These are phyloP conservation scores for Eucalyptus guilfoylei DNA, from an alignment of 345 rosid species.

Conservation along the genomic window DNA sequence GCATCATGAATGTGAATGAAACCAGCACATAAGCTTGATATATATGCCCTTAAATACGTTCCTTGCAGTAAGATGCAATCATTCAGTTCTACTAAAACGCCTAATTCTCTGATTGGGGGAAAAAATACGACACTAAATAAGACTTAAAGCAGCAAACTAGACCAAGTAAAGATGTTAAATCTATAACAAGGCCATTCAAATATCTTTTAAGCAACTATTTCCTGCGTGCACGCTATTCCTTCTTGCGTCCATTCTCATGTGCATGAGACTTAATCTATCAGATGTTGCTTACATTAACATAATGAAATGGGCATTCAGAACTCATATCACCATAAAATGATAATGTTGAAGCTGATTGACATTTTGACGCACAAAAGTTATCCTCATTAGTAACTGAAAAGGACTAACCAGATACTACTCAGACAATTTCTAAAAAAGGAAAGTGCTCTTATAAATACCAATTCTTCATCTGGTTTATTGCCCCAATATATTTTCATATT, in stretches of 20 bases:
- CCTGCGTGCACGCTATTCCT: background rate
- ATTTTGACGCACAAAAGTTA: background rate
- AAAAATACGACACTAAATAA: background rate
- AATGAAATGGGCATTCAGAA: background rate
- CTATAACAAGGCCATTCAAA: background rate
- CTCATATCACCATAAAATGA: background rate
- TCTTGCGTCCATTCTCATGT: background rate
- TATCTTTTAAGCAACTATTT: background rate
- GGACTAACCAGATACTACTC: background rate
- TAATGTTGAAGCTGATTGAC: background rate
- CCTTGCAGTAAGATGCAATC: background rate
- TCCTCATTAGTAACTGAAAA: background rate
- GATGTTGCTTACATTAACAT: background rate
- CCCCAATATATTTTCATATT: background rate
- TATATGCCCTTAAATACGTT: background rate
- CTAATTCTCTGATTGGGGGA: background rate
- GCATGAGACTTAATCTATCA: background rate
- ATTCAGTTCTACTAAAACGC: background rate
- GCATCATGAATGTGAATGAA: background rate
- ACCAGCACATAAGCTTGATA: background rate
- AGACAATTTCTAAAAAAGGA: background rate
- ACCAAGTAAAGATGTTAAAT: background rate
- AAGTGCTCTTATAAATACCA: background rate
- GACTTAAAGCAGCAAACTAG: background rate
- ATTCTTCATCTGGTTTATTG: background rate